A percentile compares a stretch with the other conserved stretches of the same genome.
These are phyloP conservation scores for Microcos paniculata DNA, from an alignment of 345 rosid genomes.

Conservation along the genomic window DNA sequence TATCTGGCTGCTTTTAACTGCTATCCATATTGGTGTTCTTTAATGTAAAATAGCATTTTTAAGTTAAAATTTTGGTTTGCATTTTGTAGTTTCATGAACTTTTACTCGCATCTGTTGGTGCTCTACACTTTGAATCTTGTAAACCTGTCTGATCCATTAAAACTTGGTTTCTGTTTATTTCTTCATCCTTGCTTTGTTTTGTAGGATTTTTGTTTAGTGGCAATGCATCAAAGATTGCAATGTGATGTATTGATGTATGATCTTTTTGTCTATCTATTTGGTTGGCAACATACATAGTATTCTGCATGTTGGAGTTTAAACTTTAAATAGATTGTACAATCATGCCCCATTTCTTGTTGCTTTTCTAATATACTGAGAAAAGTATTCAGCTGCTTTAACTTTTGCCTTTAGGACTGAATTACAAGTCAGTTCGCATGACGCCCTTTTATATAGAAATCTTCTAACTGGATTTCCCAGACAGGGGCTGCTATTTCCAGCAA, in stretches of 20 bases:
- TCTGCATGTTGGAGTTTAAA: neutral
- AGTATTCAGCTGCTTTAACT: neutral
- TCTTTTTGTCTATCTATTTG: neutral
- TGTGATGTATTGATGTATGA: neutral
- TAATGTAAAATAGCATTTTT: neutral
- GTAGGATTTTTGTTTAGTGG: neutral
- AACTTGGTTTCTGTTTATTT: neutral
- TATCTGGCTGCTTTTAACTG: neutral
- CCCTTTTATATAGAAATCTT: slow-evolving; percentile 6
- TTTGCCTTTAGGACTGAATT: neutral
- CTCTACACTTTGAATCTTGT: neutral
- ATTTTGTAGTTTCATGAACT: neutral
- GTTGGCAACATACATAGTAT: neutral
- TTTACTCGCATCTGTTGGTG: neutral
- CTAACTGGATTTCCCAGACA: slow-evolving; percentile 47
- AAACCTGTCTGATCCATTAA: neutral
- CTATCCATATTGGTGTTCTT: neutral
- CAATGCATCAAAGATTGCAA: neutral
- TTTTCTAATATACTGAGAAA: neutral
- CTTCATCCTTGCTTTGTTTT: neutral
- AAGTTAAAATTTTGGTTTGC: neutral
- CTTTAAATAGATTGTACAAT: neutral
- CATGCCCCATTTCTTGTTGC: neutral
- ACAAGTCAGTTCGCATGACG: neutral
- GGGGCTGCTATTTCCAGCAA: slow-evolving; percentile 68